Evolutionary conservation across 176 grass and related monocot species (phyloP), one percentile per base, ranked within the genome.

Genomic region (Eragrostis curvula): DNA sequence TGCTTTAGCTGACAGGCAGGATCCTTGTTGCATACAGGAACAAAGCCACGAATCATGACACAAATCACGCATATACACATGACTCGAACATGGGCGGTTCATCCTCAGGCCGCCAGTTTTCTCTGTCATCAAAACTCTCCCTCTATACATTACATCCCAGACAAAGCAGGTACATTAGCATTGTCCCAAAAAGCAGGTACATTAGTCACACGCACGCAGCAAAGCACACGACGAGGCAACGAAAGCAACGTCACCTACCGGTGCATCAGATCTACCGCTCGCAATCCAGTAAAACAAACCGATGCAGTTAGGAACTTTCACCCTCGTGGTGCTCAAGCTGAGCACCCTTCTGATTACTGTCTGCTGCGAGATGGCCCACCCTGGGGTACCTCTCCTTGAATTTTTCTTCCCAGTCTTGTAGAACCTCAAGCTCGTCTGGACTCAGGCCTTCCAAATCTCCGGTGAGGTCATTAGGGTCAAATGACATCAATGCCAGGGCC

Each of bases 401-500:
- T 48, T 98, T 98, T 68, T 95, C 92, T 52, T 93, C 92, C 95
- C 95, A 95, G 64, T 95, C 95, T 58, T 89, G 88, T 32, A 98
- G 85, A 45, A 98, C 90, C 77, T 98, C 95, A 49, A 95, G 74
- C 12, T 95, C 92, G 52, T 90, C 88, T 9, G 86, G 25, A 17
- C 67, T 88, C 30, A 98, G 66, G 59, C 86, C 92, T 40, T 94
- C 90, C 75, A 98, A 60, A 85, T 98, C 91, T 48, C 89, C 87
- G 21, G 86, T 93, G 63, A 98, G 82, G 78, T 98, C 95, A 25
- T 72, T 91, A 41, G 71, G 88, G 79, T 98, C 95, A 77, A 98
- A 95, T 58, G 95, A 98, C 95, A 95, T 93, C 79, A 98, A 88
- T 53, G 95, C 95, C 79, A 95, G 85, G 84, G 95, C 92, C 79